phyloP scores from a whole-genome alignment of 2,329 filamentous ascomycete genomes.

The Aspergillus clavatus region DNA sequence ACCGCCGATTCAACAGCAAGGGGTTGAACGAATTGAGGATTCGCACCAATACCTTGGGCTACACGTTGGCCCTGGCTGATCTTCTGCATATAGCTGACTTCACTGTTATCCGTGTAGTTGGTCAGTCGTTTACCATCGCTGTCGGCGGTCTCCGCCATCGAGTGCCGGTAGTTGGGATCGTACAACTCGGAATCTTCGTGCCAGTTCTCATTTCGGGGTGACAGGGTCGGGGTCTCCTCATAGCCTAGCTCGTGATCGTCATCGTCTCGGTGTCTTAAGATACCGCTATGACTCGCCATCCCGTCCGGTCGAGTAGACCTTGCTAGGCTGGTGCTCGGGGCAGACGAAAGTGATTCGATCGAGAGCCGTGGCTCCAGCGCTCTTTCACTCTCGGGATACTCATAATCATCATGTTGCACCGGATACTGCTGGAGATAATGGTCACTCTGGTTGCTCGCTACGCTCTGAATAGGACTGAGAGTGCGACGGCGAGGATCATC shows the following conservation, averaged over 20 bases:
- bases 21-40: conserved; percentile 70
- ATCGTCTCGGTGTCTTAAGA: conserved; percentile 43
- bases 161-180: conserved; percentile 53
- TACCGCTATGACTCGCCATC: conserved; percentile 47
- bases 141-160: conserved; percentile 46
- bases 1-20: conserved; percentile 81
- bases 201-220: conserved; percentile 17
- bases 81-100: conserved; percentile 53
- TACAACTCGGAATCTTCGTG: conserved; percentile 26
- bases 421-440: conserved; percentile 59
- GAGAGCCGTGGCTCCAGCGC: conserved; percentile 48
- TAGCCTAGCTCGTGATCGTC: conserved; percentile 36
- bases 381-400: conserved; percentile 59
- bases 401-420: conserved; percentile 47
- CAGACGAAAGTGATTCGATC: conserved; percentile 54
- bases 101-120: conserved; percentile 53
- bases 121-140: conserved; percentile 49
- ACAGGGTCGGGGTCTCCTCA: conserved; percentile 29
- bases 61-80: conserved; percentile 65
- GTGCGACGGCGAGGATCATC: conserved; percentile 66
- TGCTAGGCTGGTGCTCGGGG: conserved; percentile 54
- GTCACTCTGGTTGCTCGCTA: conserved; percentile 76
- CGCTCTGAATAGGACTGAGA: conserved; percentile 85
- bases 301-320: conserved; percentile 52
- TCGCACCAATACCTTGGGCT: conserved; percentile 63